Evolutionary conservation across 306 rosid species (phyloP), one percentile per base, ranked within the genome.

Genomic region (Lagenaria siceraria): DNA sequence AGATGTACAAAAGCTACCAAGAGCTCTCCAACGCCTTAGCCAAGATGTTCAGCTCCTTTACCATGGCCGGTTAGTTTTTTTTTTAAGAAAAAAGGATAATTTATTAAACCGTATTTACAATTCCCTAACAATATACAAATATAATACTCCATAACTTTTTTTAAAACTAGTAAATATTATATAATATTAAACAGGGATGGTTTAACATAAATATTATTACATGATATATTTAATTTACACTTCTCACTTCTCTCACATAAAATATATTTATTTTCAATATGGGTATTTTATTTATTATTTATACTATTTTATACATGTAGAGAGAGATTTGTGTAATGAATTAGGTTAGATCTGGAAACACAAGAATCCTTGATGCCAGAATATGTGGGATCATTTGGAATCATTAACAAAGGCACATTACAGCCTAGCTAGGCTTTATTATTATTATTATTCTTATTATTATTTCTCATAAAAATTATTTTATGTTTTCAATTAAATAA

Each of bases 21-120:
- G 87, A 89, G 17, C 88, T 96, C 29, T 92, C 98, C 72, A 96
- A 89, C 84, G 90, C 99, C 80, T 89, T 96, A 69, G 97, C 98
- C 85, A 96, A 96, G 88, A 96, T 96, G 99, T 96, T 96, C 86
- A 90, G 97, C 84, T 89, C 99, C 88, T 96, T 92, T 86, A 90
- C 99, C 86, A 90, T 83, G 84, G 96, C 76, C 4, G 75, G 77
- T 73, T 49, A 73, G 61, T 53, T 49, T 49, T 14, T 13, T 48
- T 48, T 42, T 42, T 8, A 0, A 2, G 8, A 2, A 42, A 38
- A 42, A 0, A 42, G 5, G 48, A 42, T 42, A 10, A 12, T 42
- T 42, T 42, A 42, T 8, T 42, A 42, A 38, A 8, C 8, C 8
- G 7, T 2, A 48, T 48, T 40, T 40, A 40, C 46, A 40, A 7